These are phyloP conservation scores for Fusarium floridanum DNA, from an alignment of 2,329 filamentous ascomycete species.

Conservation along the genomic window DNA sequence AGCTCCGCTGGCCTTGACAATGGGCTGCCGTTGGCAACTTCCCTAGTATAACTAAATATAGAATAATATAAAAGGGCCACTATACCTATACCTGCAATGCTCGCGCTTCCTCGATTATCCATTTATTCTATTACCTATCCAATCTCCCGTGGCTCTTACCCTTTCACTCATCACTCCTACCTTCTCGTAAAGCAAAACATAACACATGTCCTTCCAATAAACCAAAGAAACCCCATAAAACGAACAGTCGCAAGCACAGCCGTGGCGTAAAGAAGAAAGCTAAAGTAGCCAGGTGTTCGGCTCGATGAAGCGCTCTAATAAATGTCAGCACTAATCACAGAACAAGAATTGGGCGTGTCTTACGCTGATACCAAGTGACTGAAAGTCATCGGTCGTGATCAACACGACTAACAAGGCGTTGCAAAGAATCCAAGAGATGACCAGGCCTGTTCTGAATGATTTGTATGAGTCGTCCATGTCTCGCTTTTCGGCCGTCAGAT, in stretches of 20 bases:
- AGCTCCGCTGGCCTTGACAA: too few species aligned
- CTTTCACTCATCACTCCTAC: too few species aligned
- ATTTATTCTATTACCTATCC: too few species aligned
- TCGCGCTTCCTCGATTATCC: too few species aligned
- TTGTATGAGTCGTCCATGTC: constrained; percentile 98
- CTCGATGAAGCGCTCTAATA: constrained; percentile 72
- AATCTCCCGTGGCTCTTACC: too few species aligned
- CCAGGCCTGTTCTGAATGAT: constrained; percentile 96
- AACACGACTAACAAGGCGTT: constrained; percentile 87
- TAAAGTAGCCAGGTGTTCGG: constrained; percentile 91
- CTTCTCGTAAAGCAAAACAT: constrained; percentile 92
- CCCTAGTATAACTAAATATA: too few species aligned
- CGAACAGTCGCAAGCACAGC: constrained; percentile 86
- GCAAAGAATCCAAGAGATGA: constrained; percentile 96
- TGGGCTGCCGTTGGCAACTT: too few species aligned
- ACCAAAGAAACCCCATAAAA: constrained; percentile 93
- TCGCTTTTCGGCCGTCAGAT: constrained; percentile 83
- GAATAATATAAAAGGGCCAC: too few species aligned
- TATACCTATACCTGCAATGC: too few species aligned
- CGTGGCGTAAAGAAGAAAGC: constrained; percentile 89
- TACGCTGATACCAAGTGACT: constrained; percentile 88
- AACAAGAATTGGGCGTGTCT: constrained; percentile 33
- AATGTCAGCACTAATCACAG: too few species aligned
- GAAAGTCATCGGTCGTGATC: constrained; percentile 89
- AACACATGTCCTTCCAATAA: constrained; percentile 93